A percentile compares a stretch with the other conserved stretches of the same genome.
These are phyloP conservation scores for Pyrus bretschneideri DNA, from an alignment of 306 rosid genomes.

Conservation along the genomic window DNA sequence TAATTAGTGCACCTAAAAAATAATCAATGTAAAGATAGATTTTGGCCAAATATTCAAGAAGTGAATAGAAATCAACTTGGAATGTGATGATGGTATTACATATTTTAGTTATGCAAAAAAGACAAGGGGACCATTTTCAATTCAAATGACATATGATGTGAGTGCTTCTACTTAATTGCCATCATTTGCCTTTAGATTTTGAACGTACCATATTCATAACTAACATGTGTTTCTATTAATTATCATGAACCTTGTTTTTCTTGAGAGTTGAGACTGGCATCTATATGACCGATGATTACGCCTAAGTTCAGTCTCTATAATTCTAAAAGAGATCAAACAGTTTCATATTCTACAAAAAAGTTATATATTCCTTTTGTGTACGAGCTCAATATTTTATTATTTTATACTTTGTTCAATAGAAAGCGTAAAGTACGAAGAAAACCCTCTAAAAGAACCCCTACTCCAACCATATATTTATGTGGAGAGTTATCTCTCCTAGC, in stretches of 20 bases:
- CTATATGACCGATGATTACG: constrained; percentile 15
- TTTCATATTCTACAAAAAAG: not conserved
- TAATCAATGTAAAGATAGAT: constrained; percentile 28
- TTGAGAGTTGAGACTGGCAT: not conserved
- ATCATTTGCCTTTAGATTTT: constrained; percentile 40
- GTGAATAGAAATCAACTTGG: constrained; percentile 46
- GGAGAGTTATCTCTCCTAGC: too few relatives aligned
- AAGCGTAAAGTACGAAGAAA: not conserved
- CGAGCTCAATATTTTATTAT: not conserved
- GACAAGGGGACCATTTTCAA: constrained; percentile 33
- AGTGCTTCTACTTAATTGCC: constrained; percentile 17
- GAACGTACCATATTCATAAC: constrained; percentile 13
- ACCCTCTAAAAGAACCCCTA: not conserved
- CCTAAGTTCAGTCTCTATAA: not conserved
- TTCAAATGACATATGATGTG: constrained; percentile 12
- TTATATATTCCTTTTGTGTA: too few relatives aligned
- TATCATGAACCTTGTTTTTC: not conserved
- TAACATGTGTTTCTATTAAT: constrained; percentile 9
- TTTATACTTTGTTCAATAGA: not conserved
- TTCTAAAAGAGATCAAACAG: not conserved
- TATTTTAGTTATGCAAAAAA: constrained; percentile 17
- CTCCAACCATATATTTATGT: not conserved
- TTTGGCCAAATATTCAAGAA: constrained; percentile 17
- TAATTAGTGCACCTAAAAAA: constrained; percentile 24
- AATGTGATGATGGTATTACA: not conserved